These are phyloP conservation scores for Zygoascus hellenicus DNA, from an alignment of 1,139 yeast species.

Conservation along the genomic window DNA sequence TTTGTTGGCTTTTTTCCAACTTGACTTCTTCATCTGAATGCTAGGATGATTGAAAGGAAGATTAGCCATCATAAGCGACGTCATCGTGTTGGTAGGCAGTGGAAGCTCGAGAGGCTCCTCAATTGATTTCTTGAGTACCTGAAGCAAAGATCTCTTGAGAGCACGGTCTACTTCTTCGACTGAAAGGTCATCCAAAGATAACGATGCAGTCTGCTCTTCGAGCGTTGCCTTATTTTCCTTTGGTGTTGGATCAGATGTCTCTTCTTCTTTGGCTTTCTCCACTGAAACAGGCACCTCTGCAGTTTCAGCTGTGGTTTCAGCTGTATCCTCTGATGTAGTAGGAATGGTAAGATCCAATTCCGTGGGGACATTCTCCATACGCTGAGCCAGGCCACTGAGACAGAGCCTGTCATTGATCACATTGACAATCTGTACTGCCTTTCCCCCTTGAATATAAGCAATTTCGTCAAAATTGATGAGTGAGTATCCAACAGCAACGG, in stretches of 20 bases:
- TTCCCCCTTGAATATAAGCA: constrained; percentile 32
- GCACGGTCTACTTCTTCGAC: constrained; percentile 68
- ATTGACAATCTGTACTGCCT: constrained; percentile 35
- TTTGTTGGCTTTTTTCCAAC: constrained; percentile 86
- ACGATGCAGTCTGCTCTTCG: constrained; percentile 4
- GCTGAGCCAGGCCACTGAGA: constrained; percentile 23
- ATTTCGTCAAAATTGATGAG: constrained; percentile 42
- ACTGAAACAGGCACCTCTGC: constrained; percentile 6
- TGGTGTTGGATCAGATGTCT: constrained; percentile 18
- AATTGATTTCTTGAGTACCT: constrained; percentile 56
- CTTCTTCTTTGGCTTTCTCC: constrained; percentile 15
- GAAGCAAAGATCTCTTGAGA: constrained; percentile 61
- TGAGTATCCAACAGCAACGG: constrained; percentile 72
- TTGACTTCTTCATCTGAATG: constrained; percentile 69
- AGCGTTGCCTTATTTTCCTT: constrained; percentile 10
- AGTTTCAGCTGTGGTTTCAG: background rate
- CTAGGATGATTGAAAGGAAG: constrained; percentile 56
- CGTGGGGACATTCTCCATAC: constrained; percentile 28
- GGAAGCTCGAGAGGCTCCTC: constrained; percentile 48
- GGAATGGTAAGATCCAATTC: constrained; percentile 22
- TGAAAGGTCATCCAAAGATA: constrained; percentile 20
- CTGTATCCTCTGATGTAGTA: constrained; percentile 12
- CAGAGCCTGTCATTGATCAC: constrained; percentile 37
- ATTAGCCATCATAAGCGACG: constrained; percentile 61
- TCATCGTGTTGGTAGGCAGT: constrained; percentile 56